Evolutionary conservation across 2,329 filamentous ascomycete genomes (phyloP), one percentile per base, ranked within the genome.

Genomic region (Trichoderma arundinaceum): DNA sequence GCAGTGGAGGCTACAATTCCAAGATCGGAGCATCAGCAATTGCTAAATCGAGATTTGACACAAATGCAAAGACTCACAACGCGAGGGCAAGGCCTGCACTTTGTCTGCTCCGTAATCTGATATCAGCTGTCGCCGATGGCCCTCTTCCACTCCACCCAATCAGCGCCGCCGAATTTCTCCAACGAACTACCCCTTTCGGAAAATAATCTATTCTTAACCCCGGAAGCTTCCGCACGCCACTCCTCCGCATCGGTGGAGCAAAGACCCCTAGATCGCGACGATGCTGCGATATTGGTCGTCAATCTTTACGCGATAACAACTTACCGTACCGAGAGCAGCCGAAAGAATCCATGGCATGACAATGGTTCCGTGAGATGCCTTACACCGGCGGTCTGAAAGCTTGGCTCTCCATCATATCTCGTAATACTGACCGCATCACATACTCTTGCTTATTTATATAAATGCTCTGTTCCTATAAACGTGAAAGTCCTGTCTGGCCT

Each of bases 181-280:
- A 46, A 59, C 32, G 32, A 59, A 48, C 43, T 59, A 48, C 56
- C 32, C 2, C 7, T 39, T 59, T 48, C 13, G 56, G 56, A 59
- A 48, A n/a, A 35, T 17, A 48, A 48, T 17, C n/a, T 54, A 38
- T 41, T 41, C 33, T 39, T 54, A 41, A 15, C 35, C 38, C 35
- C 38, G 41, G 56, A 35, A 48, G 32, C 43, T 38, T 48, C 56
- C 44, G 22, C 22, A 28, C 22, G 22, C 22, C 22, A 28, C 22
- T 4, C 22, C 22, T 28, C 22, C 22, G 28, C 48, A 17, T 28
- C 12, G 32, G 49, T 38, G 49, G 49, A 38, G 39, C n/a, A n/a
- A 43, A 38, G 35, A 38, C 49, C 49, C 15, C 43, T 10, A 6
- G n/a, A 15, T 7, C 9, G 15, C 28, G 38, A n/a, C 32, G 7